Conservation (phyloP, 1,284 basidiomycete species). For the Jaminaea rosea region DNA sequence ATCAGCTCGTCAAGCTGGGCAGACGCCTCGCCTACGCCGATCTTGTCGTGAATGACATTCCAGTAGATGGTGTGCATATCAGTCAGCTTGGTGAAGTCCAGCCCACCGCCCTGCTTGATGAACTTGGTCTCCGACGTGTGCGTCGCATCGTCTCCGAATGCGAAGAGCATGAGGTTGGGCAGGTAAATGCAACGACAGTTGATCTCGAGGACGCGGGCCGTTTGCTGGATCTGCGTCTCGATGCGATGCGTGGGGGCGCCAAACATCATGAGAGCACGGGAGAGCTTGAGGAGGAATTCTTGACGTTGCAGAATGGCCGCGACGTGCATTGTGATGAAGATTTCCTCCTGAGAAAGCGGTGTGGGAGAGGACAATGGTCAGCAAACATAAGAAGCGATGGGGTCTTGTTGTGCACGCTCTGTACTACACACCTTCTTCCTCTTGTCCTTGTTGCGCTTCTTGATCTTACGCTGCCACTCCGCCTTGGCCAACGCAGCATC, state of each 20-base stretch:
- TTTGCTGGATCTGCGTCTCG: slow-evolving; percentile 75
- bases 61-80: slow-evolving; percentile 71
- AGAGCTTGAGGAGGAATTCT: slow-evolving; percentile 80
- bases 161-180: slow-evolving; percentile 61
- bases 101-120: slow-evolving; percentile 45
- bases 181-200: slow-evolving; percentile 76
- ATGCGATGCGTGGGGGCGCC: slow-evolving; percentile 82
- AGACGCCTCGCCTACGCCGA: slow-evolving; percentile 71
- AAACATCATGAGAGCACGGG: slow-evolving; percentile 88
- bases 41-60: slow-evolving; percentile 77
- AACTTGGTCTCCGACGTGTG: slow-evolving; percentile 73
- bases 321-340: slow-evolving; percentile 70
- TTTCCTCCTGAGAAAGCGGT: too few species aligned
- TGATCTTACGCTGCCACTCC: slow-evolving; percentile 44
- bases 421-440: slow-evolving; percentile 42
- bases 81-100: slow-evolving; percentile 49
- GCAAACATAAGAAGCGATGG: too few species aligned
- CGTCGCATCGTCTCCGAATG: slow-evolving; percentile 63
- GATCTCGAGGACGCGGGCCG: slow-evolving; percentile 74
- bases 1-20: slow-evolving; percentile 67
- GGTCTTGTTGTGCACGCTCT: too few species aligned
- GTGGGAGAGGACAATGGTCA: too few species aligned
- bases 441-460: slow-evolving; percentile 34
- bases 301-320: slow-evolving; percentile 77
- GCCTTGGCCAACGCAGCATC: slow-evolving; percentile 21